A percentile compares a stretch with the other conserved stretches of the same genome.
These are phyloP conservation scores for Ailanthus altissimus DNA, from an alignment of 345 rosid species.

Conservation along the genomic window DNA sequence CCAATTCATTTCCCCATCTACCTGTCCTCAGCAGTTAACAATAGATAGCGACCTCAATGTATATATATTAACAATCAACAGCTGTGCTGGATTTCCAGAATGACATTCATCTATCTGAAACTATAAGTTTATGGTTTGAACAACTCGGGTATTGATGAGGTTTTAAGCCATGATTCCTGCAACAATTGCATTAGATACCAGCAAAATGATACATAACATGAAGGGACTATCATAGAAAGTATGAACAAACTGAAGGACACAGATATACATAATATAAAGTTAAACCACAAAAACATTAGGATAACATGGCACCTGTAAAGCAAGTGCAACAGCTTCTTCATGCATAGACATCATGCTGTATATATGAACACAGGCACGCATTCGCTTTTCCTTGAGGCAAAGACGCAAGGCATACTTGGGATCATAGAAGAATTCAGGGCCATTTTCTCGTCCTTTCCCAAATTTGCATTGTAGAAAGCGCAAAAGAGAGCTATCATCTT, in stretches of 20 bases:
- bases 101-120: constrained; percentile 8
- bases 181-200: constrained; percentile 4
- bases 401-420: constrained; percentile 96
- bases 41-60: not conserved
- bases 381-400: constrained; percentile 93
- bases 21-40: not conserved
- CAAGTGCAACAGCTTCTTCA: constrained; percentile 99
- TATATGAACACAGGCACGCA: constrained; percentile 96
- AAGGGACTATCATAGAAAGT: not conserved
- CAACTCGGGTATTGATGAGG: not conserved
- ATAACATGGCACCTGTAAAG: constrained; percentile 70
- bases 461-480: constrained; percentile 96
- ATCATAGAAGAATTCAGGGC: constrained; percentile 96
- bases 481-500: constrained; percentile 90
- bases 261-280: constrained; percentile 6
- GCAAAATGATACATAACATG: not conserved
- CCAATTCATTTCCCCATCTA: not conserved
- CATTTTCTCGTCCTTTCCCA: constrained; percentile 86
- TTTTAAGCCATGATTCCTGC: not conserved
- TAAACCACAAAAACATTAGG: constrained; percentile 3
- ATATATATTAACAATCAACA: not conserved
- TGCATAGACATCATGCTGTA: constrained; percentile 99
- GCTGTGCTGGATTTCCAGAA: constrained; percentile 14
- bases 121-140: not conserved
- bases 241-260: not conserved